These are phyloP conservation scores for Leccinellum luteum DNA, from an alignment of 768 basidiomycete species.

Conservation along the genomic window DNA sequence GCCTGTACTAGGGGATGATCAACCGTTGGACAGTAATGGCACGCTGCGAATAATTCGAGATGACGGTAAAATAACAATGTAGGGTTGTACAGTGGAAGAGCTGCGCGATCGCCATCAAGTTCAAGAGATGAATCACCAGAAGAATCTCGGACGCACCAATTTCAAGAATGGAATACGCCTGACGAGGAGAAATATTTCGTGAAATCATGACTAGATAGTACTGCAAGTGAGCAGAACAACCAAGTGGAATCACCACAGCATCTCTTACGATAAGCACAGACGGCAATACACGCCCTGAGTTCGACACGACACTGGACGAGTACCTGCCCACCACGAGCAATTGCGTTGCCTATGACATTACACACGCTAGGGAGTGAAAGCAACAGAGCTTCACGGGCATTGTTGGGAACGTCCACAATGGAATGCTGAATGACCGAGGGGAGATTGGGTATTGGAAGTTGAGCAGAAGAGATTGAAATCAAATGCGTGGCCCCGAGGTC, in stretches of 20 bases:
- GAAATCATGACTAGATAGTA: slow-evolving; percentile 48
- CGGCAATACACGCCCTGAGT: slow-evolving; percentile 50
- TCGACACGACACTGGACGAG: slow-evolving; percentile 57
- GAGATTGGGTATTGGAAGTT: slow-evolving; percentile 34
- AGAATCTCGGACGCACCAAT: slow-evolving; percentile 33
- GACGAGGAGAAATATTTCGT: slow-evolving; percentile 35
- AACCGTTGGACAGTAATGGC: slow-evolving; percentile 37
- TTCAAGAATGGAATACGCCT: slow-evolving; percentile 42
- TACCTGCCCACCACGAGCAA: slow-evolving; percentile 42
- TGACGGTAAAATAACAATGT: slow-evolving; percentile 45
- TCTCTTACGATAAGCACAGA: slow-evolving; percentile 50
- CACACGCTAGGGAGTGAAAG: slow-evolving; percentile 46
- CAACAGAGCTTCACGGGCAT: slow-evolving; percentile 40
- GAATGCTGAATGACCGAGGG: slow-evolving; percentile 34
- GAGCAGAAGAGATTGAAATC: slow-evolving; percentile 54
- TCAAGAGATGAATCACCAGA: background rate
- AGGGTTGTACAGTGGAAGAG: slow-evolving; percentile 53
- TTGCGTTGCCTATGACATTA: slow-evolving; percentile 43
- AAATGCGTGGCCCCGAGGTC: slow-evolving; percentile 55
- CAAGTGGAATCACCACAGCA: background rate
- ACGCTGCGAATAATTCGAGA: slow-evolving; percentile 46
- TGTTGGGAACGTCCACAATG: slow-evolving; percentile 43
- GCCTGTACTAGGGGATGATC: slow-evolving; percentile 40
- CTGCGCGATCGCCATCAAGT: slow-evolving; percentile 23
- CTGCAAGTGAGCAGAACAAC: slow-evolving; percentile 1